Percentiles rank a stretch among this genome's conserved stretches.
These are phyloP conservation scores for Paramecium tetraurelia DNA, from an alignment of 73 alveolate genomes.

Conservation along the genomic window DNA sequence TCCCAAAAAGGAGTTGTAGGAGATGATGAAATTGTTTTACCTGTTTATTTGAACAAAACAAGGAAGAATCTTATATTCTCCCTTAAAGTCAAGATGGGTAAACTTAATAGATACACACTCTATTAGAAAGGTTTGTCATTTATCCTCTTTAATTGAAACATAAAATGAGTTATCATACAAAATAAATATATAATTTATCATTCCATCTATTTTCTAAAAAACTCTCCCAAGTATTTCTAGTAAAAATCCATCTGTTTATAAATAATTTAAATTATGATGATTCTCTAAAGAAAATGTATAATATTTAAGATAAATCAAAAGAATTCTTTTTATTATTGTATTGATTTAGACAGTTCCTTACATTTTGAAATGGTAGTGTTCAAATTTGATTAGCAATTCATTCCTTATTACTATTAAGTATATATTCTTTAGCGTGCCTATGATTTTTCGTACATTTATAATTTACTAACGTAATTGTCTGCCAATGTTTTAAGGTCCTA, in stretches of 20 bases:
- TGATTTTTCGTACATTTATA: background rate
- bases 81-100: constrained; percentile 71
- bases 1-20: constrained; percentile 43
- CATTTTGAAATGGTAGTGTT: background rate
- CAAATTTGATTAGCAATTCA: background rate
- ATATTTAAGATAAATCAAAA: background rate
- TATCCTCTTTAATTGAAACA: constrained; percentile 22
- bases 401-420: background rate
- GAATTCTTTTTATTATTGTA: background rate
- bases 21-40: constrained; percentile 80
- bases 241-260: background rate
- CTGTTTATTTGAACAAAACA: constrained; percentile 86
- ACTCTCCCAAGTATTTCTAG: background rate
- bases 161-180: background rate
- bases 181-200: background rate
- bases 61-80: constrained; percentile 84
- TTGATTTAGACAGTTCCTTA: background rate
- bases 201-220: background rate
- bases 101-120: background rate
- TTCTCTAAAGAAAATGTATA: background rate
- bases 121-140: constrained; percentile 10
- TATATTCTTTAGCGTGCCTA: background rate
- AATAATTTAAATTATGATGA: background rate
- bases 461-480: background rate
- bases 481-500: constrained; percentile 4